Evolutionary conservation across 805 yeast genomes (phyloP).

Genomic region (Saturnispora diversa): DNA sequence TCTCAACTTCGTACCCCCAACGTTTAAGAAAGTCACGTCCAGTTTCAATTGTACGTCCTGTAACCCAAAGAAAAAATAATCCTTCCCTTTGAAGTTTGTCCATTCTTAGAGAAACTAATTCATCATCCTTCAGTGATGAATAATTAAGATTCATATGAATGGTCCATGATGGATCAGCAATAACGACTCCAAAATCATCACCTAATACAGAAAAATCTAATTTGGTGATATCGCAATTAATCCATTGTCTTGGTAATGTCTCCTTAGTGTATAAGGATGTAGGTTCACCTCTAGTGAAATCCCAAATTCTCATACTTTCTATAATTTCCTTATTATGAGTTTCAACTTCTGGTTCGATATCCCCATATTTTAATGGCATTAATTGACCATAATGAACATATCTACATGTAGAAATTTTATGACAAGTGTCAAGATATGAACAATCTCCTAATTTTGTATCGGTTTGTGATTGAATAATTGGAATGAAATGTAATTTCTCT

Average conservation of each 20-base stretch:
- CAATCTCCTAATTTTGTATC: slow-evolving; percentile 79
- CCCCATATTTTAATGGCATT: slow-evolving; percentile 29
- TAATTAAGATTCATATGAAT: slow-evolving; percentile 81
- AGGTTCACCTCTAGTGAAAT: slow-evolving; percentile 44
- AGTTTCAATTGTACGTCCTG: slow-evolving; percentile 85
- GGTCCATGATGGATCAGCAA: slow-evolving; percentile 96
- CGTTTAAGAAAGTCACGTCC: slow-evolving; percentile 67
- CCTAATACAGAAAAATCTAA: slow-evolving; percentile 69
- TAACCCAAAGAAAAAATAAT: slow-evolving; percentile 80
- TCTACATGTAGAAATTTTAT: slow-evolving; percentile 70
- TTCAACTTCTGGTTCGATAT: slow-evolving; percentile 1
- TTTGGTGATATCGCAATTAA: slow-evolving; percentile 70
- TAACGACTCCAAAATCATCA: slow-evolving; percentile 63
- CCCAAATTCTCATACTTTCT: slow-evolving; percentile 24
- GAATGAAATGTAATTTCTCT: slow-evolving; percentile 44
- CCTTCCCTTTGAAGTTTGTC: slow-evolving; percentile 76
- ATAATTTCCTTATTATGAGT: slow-evolving; percentile 12
- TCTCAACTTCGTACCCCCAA: slow-evolving; percentile 78
- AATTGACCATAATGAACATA: slow-evolving; percentile 68
- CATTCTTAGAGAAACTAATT: slow-evolving; percentile 58
- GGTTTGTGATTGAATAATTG: slow-evolving; percentile 50
- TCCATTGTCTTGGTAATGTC: slow-evolving; percentile 66
- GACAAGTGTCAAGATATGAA: slow-evolving; percentile 90
- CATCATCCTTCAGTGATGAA: slow-evolving; percentile 72
- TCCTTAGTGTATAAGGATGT: slow-evolving; percentile 20